These are phyloP conservation scores for Metschnikowia gruessii DNA, from an alignment of 805 yeast species.

Conservation along the genomic window DNA sequence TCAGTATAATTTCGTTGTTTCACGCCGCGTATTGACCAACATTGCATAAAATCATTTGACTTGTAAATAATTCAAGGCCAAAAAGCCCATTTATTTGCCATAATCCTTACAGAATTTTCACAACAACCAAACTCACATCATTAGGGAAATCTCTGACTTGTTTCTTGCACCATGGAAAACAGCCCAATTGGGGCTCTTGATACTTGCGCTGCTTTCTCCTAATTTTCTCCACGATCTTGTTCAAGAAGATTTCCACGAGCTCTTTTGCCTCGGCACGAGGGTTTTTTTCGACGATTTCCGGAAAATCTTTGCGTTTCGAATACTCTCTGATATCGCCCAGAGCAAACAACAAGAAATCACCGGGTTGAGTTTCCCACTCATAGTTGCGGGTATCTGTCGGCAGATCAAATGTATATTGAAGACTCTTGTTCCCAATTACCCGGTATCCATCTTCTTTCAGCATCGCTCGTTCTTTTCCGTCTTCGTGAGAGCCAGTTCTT, in stretches of 20 bases:
- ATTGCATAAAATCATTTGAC: too few relatives aligned
- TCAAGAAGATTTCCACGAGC: not conserved
- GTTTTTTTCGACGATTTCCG: not conserved
- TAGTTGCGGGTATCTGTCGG: not conserved
- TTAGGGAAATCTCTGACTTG: not conserved
- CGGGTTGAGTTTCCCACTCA: not conserved
- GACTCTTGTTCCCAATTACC: not conserved
- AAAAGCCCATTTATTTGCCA: too few relatives aligned
- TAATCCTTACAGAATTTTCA: slow-evolving; percentile 1
- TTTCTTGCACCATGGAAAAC: not conserved
- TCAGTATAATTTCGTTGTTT: too few relatives aligned
- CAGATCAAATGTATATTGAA: not conserved
- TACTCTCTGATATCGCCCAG: slow-evolving; percentile 1
- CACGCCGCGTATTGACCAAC: too few relatives aligned
- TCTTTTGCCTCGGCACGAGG: not conserved
- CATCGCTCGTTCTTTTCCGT: not conserved
- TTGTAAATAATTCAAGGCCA: too few relatives aligned
- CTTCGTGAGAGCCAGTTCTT: not conserved
- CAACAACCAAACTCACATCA: slow-evolving; percentile 7
- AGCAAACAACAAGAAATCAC: slow-evolving; percentile 3
- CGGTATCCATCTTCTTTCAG: not conserved
- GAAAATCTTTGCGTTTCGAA: not conserved
- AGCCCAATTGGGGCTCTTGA: not conserved
- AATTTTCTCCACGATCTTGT: not conserved
- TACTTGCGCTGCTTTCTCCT: not conserved